Conservation (phyloP, 1,139 yeast genomes). For the Dujonia santamariae region DNA sequence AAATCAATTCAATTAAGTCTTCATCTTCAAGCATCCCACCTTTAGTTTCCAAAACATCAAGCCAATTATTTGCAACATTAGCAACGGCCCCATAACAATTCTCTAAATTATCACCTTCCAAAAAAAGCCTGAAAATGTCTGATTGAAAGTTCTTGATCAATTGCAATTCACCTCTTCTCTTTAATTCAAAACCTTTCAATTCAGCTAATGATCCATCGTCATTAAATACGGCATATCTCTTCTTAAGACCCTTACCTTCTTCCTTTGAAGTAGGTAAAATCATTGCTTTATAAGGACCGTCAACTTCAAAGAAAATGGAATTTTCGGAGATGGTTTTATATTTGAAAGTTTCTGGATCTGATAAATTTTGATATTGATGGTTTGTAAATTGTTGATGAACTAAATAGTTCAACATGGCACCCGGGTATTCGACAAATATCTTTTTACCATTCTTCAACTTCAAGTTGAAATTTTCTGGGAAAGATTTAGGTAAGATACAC, state of each 20-base stretch:
- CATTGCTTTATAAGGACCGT: constrained; percentile 99
- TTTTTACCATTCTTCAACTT: constrained; percentile 75
- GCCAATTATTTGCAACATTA: constrained; percentile 90
- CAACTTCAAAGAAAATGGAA: constrained; percentile 95
- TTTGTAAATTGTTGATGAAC: constrained; percentile 92
- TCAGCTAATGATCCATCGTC: constrained; percentile 94
- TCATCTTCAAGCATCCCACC: constrained; percentile 91
- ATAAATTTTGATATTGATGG: constrained; percentile 87
- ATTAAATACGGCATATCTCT: constrained; percentile 95
- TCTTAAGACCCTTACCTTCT: constrained; percentile 95
- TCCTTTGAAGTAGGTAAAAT: constrained; percentile 95
- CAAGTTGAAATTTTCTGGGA: constrained; percentile 84
- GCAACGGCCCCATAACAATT: constrained; percentile 89
- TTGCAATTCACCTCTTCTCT: constrained; percentile 94
- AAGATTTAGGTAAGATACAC: constrained; percentile 93
- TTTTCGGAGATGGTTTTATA: constrained; percentile 85
- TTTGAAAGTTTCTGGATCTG: constrained; percentile 62
- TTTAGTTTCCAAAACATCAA: constrained; percentile 84
- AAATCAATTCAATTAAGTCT: constrained; percentile 89
- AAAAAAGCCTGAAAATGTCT: constrained; percentile 85
- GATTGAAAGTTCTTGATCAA: constrained; percentile 93
- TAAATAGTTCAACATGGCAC: constrained; percentile 91
- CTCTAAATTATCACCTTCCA: constrained; percentile 78
- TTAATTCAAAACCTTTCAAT: constrained; percentile 93
- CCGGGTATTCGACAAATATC: constrained; percentile 81